Evolutionary conservation across 1,284 basidiomycete genomes (phyloP).

Genomic region (Heterobasidion parviporum): DNA sequence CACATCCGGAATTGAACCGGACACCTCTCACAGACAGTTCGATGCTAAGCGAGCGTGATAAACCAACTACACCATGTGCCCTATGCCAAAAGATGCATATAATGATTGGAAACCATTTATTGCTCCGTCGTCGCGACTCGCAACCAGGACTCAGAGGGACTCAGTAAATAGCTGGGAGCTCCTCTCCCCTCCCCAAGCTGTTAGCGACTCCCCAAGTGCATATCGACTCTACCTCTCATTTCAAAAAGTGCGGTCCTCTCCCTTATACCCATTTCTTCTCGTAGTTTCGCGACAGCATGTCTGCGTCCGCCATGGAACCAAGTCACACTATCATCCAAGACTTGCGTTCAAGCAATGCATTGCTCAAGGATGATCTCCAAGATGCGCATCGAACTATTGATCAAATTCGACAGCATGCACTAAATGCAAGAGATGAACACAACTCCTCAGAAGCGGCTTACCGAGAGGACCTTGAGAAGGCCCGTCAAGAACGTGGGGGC

Average conservation of each 20-base stretch:
- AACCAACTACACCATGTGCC: slow-evolving; percentile 4
- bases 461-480: not conserved
- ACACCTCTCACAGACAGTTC: not conserved
- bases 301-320: not conserved
- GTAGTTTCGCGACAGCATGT: too few species aligned
- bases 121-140: too few species aligned
- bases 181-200: too few species aligned
- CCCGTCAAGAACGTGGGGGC: not conserved
- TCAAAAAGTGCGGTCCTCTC: too few species aligned
- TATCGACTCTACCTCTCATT: too few species aligned
- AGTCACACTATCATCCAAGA: not conserved
- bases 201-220: too few species aligned
- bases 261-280: too few species aligned
- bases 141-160: too few species aligned
- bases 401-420: not conserved
- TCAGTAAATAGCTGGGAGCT: too few species aligned
- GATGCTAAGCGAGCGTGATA: slow-evolving; percentile 1
- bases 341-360: not conserved
- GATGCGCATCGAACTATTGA: not conserved
- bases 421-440: not conserved
- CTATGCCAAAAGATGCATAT: not conserved
- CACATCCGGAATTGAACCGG: slow-evolving; percentile 3
- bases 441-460: not conserved
- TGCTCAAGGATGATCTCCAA: not conserved
- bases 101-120: too few species aligned